Conservation (phyloP, 352 stramenopile species). For the Phytophthora melonis region DNA sequence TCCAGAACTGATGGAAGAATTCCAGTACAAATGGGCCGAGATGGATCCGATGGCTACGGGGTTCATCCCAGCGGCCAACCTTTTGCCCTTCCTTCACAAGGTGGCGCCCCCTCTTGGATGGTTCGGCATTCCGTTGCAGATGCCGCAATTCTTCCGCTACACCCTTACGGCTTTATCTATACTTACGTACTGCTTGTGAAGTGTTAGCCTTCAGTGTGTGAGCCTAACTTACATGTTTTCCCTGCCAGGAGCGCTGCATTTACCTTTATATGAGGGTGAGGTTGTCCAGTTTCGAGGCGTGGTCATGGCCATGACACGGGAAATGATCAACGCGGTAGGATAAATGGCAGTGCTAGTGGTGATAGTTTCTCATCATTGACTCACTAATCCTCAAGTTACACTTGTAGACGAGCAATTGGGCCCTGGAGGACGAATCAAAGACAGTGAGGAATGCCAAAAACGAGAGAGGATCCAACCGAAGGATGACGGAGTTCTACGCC, state of each 20-base stretch:
- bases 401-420: slow-evolving; percentile 9
- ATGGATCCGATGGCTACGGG: slow-evolving; percentile 87
- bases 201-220: too few species aligned
- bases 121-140: slow-evolving; percentile 40
- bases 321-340: slow-evolving; percentile 71
- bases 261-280: slow-evolving; percentile 82
- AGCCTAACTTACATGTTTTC: background rate
- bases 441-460: slow-evolving; percentile 16
- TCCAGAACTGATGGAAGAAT: slow-evolving; percentile 84
- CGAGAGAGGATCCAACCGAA: slow-evolving; percentile 13
- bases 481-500: slow-evolving; percentile 53
- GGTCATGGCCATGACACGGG: slow-evolving; percentile 70
- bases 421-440: background rate
- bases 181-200: background rate
- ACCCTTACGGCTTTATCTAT: slow-evolving; percentile 43
- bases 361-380: background rate
- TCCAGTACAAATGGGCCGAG: slow-evolving; percentile 85
- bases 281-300: slow-evolving; percentile 88
- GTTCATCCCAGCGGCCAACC: slow-evolving; percentile 71
- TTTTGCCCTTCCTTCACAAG: slow-evolving; percentile 71
- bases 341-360: background rate
- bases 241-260: slow-evolving; percentile 48
- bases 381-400: background rate
- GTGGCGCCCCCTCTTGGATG: slow-evolving; percentile 79
- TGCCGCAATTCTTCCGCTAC: slow-evolving; percentile 50